A percentile compares a stretch with the other conserved stretches of the same genome.
phyloP scores from a whole-genome alignment of 352 stramenopile species.

The Phytophthora colocasiae region DNA sequence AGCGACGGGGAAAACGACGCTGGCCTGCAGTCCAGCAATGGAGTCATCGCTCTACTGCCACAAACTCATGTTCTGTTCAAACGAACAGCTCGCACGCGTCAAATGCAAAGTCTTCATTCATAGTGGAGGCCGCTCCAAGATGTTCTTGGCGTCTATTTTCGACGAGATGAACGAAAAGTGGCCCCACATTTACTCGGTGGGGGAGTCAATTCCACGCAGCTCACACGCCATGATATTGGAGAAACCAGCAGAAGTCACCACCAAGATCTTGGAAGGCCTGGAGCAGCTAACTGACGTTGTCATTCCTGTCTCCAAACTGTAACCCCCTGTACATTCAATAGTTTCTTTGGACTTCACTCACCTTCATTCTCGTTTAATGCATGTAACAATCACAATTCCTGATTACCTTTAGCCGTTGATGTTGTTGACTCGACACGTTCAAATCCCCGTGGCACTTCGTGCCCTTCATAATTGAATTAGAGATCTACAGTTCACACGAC shows the following conservation, averaged over 20 bases:
- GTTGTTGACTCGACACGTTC: constrained; percentile 15
- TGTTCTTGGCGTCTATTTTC: constrained; percentile 29
- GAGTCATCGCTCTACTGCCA: constrained; percentile 40
- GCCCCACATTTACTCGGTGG: constrained; percentile 41
- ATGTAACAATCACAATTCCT: constrained; percentile 11
- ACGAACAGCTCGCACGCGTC: constrained; percentile 26
- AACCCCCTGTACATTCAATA: no score
- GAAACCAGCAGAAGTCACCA: constrained; percentile 33
- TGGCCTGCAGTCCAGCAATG: constrained; percentile 44
- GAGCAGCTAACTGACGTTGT: constrained; percentile 1
- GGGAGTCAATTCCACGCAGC: constrained; percentile 27
- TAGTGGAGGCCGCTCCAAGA: constrained; percentile 25
- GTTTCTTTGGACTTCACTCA: no score
- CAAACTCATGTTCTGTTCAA: constrained; percentile 29
- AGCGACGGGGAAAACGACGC: constrained; percentile 10
- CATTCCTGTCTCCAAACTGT: no score
- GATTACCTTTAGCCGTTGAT: constrained; percentile 12
- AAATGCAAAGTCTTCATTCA: constrained; percentile 27
- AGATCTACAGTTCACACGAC: background rate
- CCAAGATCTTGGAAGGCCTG: constrained; percentile 39
- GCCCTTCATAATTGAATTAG: constrained; percentile 16
- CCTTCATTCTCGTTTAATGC: no score
- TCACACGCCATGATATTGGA: constrained; percentile 53
- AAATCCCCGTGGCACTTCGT: background rate
- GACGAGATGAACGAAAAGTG: constrained; percentile 24